phyloP scores from a whole-genome alignment of 2,329 filamentous ascomycete species.

The Tolypocladium guangdongense region DNA sequence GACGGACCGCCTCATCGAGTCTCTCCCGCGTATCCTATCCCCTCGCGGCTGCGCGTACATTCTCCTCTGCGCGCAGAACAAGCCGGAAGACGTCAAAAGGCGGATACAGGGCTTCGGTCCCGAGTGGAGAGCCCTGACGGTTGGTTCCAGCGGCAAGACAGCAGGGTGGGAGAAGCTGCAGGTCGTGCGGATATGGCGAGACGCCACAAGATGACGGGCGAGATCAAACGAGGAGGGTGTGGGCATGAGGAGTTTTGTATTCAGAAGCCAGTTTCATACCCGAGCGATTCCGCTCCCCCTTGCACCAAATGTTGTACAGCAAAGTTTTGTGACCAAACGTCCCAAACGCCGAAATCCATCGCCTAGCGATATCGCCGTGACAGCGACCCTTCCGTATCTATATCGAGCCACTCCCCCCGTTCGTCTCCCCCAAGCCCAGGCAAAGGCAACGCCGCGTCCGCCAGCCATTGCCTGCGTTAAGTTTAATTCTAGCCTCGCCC shows the following conservation, averaged over 20 bases:
- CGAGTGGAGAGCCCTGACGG: constrained; percentile 64
- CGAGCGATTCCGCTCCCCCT: neutral
- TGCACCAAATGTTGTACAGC: neutral
- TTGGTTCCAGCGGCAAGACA: constrained; percentile 72
- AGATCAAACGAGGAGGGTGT: neutral
- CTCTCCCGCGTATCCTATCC: constrained; percentile 54
- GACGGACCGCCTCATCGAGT: constrained; percentile 65
- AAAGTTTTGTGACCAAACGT: constrained; percentile 19
- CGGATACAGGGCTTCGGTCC: constrained; percentile 41
- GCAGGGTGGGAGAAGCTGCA: constrained; percentile 93
- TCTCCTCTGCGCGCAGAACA: constrained; percentile 83
- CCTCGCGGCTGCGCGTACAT: constrained; percentile 74
- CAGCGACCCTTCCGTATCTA: constrained; percentile 4
- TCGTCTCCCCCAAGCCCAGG: neutral
- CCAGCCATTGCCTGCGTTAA: neutral
- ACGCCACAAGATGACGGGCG: constrained; percentile 7
- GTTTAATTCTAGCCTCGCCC: constrained; percentile 14
- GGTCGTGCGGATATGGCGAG: constrained; percentile 75
- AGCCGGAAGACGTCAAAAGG: constrained; percentile 61
- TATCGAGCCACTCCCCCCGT: neutral
- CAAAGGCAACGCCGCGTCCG: neutral
- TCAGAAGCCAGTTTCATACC: constrained; percentile 1
- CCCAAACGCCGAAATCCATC: constrained; percentile 24
- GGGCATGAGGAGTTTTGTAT: constrained; percentile 2
- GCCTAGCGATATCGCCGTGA: constrained; percentile 14